These are phyloP conservation scores for Ceratorhiza oryzae-sativae DNA, from an alignment of 1,284 basidiomycete species.

Conservation along the genomic window DNA sequence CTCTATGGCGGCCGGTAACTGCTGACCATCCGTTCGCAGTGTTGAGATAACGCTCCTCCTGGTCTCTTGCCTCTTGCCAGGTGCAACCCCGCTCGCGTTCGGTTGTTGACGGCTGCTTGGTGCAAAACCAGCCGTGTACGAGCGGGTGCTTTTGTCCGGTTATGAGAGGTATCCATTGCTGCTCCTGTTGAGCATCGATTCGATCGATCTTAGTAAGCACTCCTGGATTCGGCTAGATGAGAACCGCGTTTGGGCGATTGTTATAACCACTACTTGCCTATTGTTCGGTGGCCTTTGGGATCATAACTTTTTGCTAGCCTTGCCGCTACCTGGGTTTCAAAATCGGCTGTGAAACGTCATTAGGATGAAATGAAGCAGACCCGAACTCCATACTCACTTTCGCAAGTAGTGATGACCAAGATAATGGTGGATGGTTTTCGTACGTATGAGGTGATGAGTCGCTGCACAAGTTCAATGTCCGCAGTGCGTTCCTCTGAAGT, in stretches of 20 bases:
- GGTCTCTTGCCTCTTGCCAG: conserved; percentile 52
- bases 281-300: conserved; percentile 1
- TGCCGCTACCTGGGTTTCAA: not conserved
- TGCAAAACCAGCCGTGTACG: conserved; percentile 69
- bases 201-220: conserved; percentile 71
- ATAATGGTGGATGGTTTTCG: not conserved
- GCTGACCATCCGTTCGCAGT: conserved; percentile 60
- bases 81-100: conserved; percentile 57
- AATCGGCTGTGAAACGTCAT: not conserved
- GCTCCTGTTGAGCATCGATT: conserved; percentile 53
- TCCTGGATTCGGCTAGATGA: conserved; percentile 51
- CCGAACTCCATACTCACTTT: not conserved
- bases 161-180: conserved; percentile 53
- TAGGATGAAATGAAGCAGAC: not conserved
- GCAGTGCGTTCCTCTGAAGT: not conserved
- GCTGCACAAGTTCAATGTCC: not conserved
- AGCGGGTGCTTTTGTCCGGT: conserved; percentile 61
- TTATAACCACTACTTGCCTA: not conserved
- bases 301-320: not conserved
- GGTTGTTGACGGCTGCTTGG: conserved; percentile 67
- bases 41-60: conserved; percentile 59
- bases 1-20: conserved; percentile 50
- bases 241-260: not conserved
- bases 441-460: not conserved
- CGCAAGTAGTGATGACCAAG: not conserved